These are phyloP conservation scores for Arthrinium phaeospermum DNA, from an alignment of 2,329 filamentous ascomycete species.

Conservation along the genomic window DNA sequence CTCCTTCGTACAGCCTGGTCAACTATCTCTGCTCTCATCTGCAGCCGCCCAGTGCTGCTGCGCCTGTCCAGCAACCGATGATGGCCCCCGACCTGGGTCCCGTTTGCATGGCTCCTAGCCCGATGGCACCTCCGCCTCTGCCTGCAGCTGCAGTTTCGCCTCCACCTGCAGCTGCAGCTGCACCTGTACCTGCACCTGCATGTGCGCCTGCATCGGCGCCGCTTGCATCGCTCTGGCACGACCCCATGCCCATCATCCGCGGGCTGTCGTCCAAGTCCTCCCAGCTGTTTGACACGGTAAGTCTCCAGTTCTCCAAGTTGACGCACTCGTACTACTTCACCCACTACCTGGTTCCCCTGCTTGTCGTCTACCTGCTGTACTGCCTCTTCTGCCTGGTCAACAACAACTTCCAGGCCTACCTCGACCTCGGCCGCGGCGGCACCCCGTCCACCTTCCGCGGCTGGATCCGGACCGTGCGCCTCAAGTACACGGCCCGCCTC, in stretches of 20 bases:
- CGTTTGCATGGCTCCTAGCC: too few species aligned
- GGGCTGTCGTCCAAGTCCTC: background rate
- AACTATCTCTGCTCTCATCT: too few species aligned
- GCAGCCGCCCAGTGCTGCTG: too few species aligned
- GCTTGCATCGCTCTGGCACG: background rate
- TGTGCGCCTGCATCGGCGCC: too few species aligned
- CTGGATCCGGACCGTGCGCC: slow-evolving; percentile 9
- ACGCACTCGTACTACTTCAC: background rate
- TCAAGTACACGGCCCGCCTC: slow-evolving; percentile 16
- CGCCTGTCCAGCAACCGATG: too few species aligned
- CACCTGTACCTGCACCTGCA: too few species aligned
- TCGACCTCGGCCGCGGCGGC: slow-evolving; percentile 22
- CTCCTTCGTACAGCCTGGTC: too few species aligned
- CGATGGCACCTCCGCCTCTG: too few species aligned
- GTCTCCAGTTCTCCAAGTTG: background rate
- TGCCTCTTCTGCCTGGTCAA: background rate
- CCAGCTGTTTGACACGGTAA: background rate
- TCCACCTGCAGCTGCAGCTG: too few species aligned
- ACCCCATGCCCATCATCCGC: background rate
- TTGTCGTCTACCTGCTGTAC: background rate
- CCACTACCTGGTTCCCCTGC: background rate
- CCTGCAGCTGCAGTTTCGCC: too few species aligned
- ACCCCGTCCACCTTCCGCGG: slow-evolving; percentile 21
- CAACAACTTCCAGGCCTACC: slow-evolving; percentile 7
- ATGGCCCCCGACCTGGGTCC: too few species aligned